Percentiles rank a stretch among this genome's conserved stretches.
phyloP scores from a whole-genome alignment of 108 stramenopile genomes.

The Fragilaria radians region DNA sequence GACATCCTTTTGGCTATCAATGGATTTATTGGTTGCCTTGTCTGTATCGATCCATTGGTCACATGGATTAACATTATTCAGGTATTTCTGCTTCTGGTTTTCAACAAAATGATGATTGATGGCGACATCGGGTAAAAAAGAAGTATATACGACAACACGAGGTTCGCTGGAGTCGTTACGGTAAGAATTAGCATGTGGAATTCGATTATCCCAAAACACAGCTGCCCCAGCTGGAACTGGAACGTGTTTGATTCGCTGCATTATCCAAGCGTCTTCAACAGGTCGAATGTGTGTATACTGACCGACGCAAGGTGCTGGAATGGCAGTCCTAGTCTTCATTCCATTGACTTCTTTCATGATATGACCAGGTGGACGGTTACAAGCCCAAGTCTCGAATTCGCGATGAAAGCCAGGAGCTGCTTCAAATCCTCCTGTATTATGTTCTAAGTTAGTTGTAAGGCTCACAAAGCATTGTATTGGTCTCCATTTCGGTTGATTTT shows the following conservation, averaged over 20 bases:
- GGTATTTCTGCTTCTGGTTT: constrained; percentile 57
- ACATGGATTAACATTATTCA: constrained; percentile 12
- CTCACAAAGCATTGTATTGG: constrained; percentile 92
- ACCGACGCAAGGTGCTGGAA: constrained; percentile 69
- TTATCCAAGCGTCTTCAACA: constrained; percentile 63
- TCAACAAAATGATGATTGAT: constrained; percentile 68
- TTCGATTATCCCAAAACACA: constrained; percentile 88
- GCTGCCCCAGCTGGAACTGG: constrained; percentile 76
- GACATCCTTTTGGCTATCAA: not conserved
- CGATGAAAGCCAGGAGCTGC: constrained; percentile 85
- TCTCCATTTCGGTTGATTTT: constrained; percentile 67
- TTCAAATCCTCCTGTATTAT: constrained; percentile 90
- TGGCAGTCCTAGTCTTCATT: not conserved
- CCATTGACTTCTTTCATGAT: constrained; percentile 7
- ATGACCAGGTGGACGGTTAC: constrained; percentile 21
- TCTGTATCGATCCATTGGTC: constrained; percentile 57
- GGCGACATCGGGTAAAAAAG: constrained; percentile 76
- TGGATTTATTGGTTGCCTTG: not conserved
- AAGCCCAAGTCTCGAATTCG: constrained; percentile 71
- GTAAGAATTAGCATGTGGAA: constrained; percentile 87
- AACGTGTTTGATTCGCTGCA: constrained; percentile 66
- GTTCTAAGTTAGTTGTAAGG: constrained; percentile 64
- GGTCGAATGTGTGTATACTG: constrained; percentile 89
- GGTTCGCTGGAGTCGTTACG: constrained; percentile 49
- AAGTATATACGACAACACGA: constrained; percentile 81